Evolutionary conservation across 352 stramenopile species (phyloP).

Genomic region (Pythium aquatile): DNA sequence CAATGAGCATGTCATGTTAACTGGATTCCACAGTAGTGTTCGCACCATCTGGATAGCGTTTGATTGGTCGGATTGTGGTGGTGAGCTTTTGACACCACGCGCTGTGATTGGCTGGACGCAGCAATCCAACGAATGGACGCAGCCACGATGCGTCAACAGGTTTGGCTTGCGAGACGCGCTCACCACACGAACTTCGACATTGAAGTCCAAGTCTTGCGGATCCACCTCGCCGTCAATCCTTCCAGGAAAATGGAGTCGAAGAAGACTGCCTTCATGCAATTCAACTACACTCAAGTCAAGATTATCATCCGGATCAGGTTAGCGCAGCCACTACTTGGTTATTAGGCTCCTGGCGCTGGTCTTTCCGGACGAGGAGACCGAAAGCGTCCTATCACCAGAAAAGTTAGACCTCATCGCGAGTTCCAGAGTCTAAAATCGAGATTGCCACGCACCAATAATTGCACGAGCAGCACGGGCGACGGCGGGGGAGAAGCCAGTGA

Average conservation of each 20-base stretch:
- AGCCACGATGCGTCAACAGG: slow-evolving; percentile 5
- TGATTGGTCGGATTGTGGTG: slow-evolving; percentile 10
- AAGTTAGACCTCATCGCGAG: neutral
- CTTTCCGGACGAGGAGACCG: neutral
- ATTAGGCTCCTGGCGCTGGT: neutral
- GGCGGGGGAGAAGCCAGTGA: slow-evolving; percentile 35
- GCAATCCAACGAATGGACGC: neutral
- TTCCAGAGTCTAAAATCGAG: neutral
- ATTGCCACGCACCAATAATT: slow-evolving; percentile 23
- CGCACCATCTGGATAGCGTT: neutral
- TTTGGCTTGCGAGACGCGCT: slow-evolving; percentile 1
- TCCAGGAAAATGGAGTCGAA: too few species aligned
- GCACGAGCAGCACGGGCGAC: slow-evolving; percentile 23
- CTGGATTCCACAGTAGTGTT: neutral
- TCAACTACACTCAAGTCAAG: too few species aligned
- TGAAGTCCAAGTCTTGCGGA: slow-evolving; percentile 11
- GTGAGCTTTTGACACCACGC: slow-evolving; percentile 6
- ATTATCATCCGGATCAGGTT: too few species aligned
- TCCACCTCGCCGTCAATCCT: too few species aligned
- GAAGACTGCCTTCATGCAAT: too few species aligned
- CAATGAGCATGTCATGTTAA: neutral
- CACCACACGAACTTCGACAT: slow-evolving; percentile 14
- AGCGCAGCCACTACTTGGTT: neutral
- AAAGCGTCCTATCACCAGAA: neutral
- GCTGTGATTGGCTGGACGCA: neutral